phyloP scores from a whole-genome alignment of 345 rosid species.

The Eucalyptus microcorys region DNA sequence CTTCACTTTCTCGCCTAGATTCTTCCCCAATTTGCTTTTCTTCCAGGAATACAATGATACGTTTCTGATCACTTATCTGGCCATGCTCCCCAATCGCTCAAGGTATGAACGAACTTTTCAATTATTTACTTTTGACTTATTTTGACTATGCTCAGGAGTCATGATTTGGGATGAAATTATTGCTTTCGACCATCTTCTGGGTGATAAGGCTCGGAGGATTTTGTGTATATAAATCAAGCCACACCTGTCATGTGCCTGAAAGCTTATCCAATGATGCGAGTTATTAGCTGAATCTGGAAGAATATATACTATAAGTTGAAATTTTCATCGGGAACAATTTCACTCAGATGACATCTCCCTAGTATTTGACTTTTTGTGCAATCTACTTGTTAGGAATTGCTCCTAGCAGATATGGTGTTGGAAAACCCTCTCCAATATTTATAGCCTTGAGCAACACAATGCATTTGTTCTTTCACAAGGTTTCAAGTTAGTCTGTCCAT shows the following conservation, averaged over 20 bases:
- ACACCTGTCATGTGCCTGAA: neutral
- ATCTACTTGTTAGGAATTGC: neutral
- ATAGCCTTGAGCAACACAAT: neutral
- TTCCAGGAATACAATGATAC: constrained; percentile 83
- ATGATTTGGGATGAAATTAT: neutral
- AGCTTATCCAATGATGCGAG: neutral
- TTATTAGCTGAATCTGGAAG: neutral
- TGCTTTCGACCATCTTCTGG: neutral
- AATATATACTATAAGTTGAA: neutral
- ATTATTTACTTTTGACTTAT: neutral
- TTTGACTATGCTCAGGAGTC: neutral
- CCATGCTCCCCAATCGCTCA: constrained; percentile 85
- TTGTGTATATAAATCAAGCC: neutral
- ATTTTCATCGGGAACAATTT: neutral
- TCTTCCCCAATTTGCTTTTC: neutral
- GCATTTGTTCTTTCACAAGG: neutral
- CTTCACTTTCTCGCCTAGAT: neutral
- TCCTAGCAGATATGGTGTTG: neutral
- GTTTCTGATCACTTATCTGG: constrained; percentile 65
- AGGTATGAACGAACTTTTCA: constrained; percentile 28
- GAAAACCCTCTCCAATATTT: neutral
- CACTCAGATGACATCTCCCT: neutral
- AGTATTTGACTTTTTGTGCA: neutral
- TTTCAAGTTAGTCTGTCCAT: neutral
- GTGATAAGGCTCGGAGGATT: neutral